These are phyloP conservation scores for Pseudogymnoascus sp. DNA, from an alignment of 2,329 filamentous ascomycete genomes.

Conservation along the genomic window DNA sequence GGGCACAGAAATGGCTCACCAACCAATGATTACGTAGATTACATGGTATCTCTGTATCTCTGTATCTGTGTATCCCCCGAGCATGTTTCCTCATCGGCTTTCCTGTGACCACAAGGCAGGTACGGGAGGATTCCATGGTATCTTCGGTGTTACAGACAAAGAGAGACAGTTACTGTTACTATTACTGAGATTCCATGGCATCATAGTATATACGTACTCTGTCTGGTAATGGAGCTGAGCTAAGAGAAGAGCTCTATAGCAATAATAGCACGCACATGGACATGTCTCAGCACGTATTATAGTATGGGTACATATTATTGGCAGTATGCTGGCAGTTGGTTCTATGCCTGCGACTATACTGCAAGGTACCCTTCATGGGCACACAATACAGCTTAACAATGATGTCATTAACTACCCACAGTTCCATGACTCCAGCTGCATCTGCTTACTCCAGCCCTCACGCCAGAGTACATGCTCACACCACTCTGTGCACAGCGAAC, in stretches of 20 bases:
- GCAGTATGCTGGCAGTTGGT: not conserved
- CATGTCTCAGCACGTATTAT: constrained; percentile 1
- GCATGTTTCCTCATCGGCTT: not conserved
- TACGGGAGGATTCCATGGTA: not conserved
- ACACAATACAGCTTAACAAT: constrained; percentile 1
- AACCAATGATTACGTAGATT: not conserved
- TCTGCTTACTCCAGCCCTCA: not conserved
- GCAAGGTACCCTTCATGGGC: not conserved
- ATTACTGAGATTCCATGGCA: not conserved
- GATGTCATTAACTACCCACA: not conserved
- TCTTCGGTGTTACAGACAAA: no score
- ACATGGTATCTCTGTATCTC: no score
- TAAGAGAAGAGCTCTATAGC: no score
- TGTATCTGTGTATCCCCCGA: not conserved
- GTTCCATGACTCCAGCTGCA: no score
- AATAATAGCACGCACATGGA: not conserved
- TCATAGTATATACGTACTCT: no score
- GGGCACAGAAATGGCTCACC: not conserved
- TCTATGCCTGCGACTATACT: not conserved
- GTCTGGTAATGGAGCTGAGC: no score
- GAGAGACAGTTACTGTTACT: not conserved
- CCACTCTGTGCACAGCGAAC: not conserved
- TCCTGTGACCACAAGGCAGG: not conserved
- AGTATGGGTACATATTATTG: not conserved
- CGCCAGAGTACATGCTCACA: not conserved